Conservation (phyloP, 345 rosid species). For the Boechera retrofracta region DNA sequence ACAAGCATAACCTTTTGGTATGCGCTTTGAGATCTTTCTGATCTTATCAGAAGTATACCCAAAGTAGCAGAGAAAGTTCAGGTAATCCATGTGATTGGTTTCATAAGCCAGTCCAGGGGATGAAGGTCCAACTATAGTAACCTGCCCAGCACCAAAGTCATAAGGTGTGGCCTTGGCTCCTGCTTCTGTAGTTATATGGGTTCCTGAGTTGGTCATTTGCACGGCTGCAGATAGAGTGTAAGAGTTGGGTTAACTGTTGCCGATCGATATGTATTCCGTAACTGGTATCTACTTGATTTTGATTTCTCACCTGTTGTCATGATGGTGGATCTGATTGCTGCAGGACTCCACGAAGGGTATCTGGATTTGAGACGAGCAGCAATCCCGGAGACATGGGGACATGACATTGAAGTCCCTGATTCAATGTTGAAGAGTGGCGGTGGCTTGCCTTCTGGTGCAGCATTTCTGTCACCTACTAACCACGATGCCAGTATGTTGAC, state of each 20-base stretch:
- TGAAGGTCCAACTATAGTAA: conserved; percentile 52
- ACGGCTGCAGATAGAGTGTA: conserved; percentile 48
- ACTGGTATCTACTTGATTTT: neutral
- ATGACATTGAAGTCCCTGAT: conserved; percentile 87
- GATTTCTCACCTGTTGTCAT: conserved; percentile 68
- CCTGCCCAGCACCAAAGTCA: conserved; percentile 73
- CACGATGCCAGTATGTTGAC: conserved; percentile 75
- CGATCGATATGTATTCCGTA: neutral
- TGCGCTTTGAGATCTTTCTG: conserved; percentile 43
- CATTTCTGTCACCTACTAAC: conserved; percentile 53
- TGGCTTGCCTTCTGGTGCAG: conserved; percentile 50
- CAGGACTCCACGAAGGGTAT: conserved; percentile 62
- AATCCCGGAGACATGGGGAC: conserved; percentile 74
- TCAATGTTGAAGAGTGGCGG: conserved; percentile 56
- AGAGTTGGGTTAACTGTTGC: neutral
- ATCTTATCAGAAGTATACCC: conserved; percentile 51
- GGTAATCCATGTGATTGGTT: conserved; percentile 59
- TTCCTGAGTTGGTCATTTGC: conserved; percentile 57
- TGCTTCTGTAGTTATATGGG: conserved; percentile 54
- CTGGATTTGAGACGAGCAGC: conserved; percentile 63
- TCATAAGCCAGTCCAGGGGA: conserved; percentile 71
- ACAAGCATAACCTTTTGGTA: conserved; percentile 55
- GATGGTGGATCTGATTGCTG: conserved; percentile 75
- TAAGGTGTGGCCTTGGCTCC: conserved; percentile 61
- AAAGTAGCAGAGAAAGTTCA: conserved; percentile 63